A percentile compares a stretch with the other conserved stretches of the same genome.
Conservation (phyloP, 1,284 basidiomycete species). For the Ustilago bromivora region DNA sequence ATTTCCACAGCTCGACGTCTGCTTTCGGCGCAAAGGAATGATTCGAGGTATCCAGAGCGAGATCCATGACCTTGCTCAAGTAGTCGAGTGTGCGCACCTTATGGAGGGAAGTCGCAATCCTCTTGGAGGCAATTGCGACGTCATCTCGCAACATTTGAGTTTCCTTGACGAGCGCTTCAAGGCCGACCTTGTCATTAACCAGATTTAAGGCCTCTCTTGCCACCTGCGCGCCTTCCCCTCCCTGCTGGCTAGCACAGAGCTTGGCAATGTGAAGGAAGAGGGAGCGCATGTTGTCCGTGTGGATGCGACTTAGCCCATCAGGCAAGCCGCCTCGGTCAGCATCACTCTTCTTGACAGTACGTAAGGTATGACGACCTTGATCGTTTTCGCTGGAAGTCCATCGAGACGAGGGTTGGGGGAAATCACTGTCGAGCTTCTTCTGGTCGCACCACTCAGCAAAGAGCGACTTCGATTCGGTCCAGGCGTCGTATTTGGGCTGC, state of each 20-base stretch:
- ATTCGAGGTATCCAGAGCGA: constrained; percentile 31
- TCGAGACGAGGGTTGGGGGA: neutral
- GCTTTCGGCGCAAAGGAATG: constrained; percentile 34
- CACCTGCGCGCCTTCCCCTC: constrained; percentile 1
- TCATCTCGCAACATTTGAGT: constrained; percentile 6
- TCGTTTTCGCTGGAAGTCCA: constrained; percentile 5
- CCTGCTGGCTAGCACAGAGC: constrained; percentile 8
- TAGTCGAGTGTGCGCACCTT: neutral
- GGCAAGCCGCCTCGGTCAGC: neutral
- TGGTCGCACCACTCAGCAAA: constrained; percentile 21
- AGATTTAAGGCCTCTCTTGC: constrained; percentile 33
- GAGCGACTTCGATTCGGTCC: constrained; percentile 30
- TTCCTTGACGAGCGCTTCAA: constrained; percentile 10
- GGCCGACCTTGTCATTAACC: constrained; percentile 21
- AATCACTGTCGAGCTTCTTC: neutral
- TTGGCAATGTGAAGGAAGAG: constrained; percentile 23
- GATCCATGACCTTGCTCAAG: constrained; percentile 10
- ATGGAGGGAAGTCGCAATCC: constrained; percentile 19
- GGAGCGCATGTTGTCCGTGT: constrained; percentile 13
- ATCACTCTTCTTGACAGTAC: neutral
- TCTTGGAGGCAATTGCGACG: constrained; percentile 19
- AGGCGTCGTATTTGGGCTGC: constrained; percentile 18
- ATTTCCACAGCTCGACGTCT: constrained; percentile 43
- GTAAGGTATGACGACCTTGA: neutral
- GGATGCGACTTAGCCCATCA: constrained; percentile 8